A percentile compares a stretch with the other conserved stretches of the same genome.
These are phyloP conservation scores for Pichia sp. DNA, from an alignment of 1,139 yeast genomes.

Conservation along the genomic window DNA sequence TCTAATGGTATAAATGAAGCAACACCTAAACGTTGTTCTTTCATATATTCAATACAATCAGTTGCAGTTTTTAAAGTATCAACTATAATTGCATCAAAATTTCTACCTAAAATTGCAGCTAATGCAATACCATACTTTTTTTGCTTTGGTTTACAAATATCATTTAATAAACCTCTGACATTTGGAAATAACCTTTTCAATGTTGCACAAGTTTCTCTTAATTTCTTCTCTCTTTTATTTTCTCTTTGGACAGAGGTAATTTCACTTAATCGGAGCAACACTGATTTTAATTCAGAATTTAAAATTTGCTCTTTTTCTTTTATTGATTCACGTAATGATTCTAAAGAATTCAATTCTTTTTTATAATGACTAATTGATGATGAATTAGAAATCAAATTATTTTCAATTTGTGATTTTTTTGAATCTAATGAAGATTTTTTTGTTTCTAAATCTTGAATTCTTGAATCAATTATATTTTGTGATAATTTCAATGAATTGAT, in stretches of 20 bases:
- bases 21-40: slow-evolving; percentile 79
- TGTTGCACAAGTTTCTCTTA: slow-evolving; percentile 66
- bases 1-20: slow-evolving; percentile 89
- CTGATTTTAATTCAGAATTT: slow-evolving; percentile 60
- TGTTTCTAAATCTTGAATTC: slow-evolving; percentile 36
- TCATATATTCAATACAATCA: slow-evolving; percentile 74
- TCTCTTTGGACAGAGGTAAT: slow-evolving; percentile 73
- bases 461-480: slow-evolving; percentile 35
- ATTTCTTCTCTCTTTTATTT: slow-evolving; percentile 57
- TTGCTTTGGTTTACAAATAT: slow-evolving; percentile 73
- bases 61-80: slow-evolving; percentile 71
- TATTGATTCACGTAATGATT: slow-evolving; percentile 41
- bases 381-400: slow-evolving; percentile 27
- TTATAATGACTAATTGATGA: slow-evolving; percentile 35
- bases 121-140: slow-evolving; percentile 72
- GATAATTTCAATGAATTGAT: slow-evolving; percentile 41
- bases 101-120: slow-evolving; percentile 71
- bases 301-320: slow-evolving; percentile 46
- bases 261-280: slow-evolving; percentile 60
- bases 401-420: slow-evolving; percentile 33
- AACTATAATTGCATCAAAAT: slow-evolving; percentile 79
- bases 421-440: slow-evolving; percentile 33
- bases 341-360: slow-evolving; percentile 36
- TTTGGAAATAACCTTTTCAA: slow-evolving; percentile 73
- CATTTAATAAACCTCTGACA: slow-evolving; percentile 74